Evolutionary conservation across 2,329 filamentous ascomycete species (phyloP), one percentile per base, ranked within the genome.

Genomic region (Aspergillus sp.): DNA sequence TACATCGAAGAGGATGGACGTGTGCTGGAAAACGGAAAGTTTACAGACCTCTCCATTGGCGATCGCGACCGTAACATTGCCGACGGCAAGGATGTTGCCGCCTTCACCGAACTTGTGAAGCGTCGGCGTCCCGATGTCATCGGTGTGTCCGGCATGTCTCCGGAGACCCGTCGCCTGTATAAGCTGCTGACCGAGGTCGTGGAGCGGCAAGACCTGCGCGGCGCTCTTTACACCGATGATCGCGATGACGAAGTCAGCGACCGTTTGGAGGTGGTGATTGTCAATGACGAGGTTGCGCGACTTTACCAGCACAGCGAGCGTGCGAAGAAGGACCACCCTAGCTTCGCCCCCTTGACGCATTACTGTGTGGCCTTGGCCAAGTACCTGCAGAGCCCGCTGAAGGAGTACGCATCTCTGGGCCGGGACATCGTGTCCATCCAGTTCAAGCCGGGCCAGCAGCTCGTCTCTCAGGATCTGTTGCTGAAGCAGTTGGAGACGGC

Each of bases 261-360:
- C 70, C 86, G 87, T 10, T 82, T 99, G 30, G 94, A 98, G 61
- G 90, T 98, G 9, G 83, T 98, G 30, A 87, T 97, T 57, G 91
- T 97, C 63, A 97, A 98, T 69, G 95, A 99, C 69, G 95, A 99
- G 78, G 92, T 97, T 53, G 95, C 95, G n/a, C 88, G 95, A 48
- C 85, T 98, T 4, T 99, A 97, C 80, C 93, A 97, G 77, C 91
- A 92, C 69, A 97, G 92, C 73, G 86, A 89, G 13, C 87, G 93
- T 45, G 93, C 91, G 10, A 82, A 85, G 52, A 80, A 85, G 10
- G 94, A 98, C 64, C 91, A 97, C 72, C 92, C 95, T 5, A 89
- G 88, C 12, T 83, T 96, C 30, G 85, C 87, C 56, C 87, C 91
- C 6, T 82, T 97, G 55, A 91, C 90, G 1, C 87, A 92, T 69